Percentiles rank a stretch among this genome's conserved stretches.
Conservation (phyloP, 768 basidiomycete species). For the Tremella mesenterica region DNA sequence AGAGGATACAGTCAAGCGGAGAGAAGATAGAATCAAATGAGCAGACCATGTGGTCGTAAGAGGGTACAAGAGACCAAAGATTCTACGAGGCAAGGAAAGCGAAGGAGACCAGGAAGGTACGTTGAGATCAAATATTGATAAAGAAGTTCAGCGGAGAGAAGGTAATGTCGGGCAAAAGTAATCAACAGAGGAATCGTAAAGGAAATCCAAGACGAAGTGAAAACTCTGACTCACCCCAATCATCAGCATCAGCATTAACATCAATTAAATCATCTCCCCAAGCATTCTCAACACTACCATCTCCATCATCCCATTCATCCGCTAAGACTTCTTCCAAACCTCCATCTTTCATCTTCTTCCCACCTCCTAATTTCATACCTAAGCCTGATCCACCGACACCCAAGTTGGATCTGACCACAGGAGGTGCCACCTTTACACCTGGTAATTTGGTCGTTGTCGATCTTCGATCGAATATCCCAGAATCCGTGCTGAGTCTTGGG, state of each 20-base stretch:
- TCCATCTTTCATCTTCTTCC: slow-evolving; percentile 46
- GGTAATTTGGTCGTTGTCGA: background rate
- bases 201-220: too few relatives aligned
- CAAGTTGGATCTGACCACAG: slow-evolving; percentile 35
- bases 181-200: too few relatives aligned
- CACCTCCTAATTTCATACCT: slow-evolving; percentile 61
- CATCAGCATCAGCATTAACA: slow-evolving; percentile 81
- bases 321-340: slow-evolving; percentile 50
- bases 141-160: too few relatives aligned
- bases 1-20: too few relatives aligned
- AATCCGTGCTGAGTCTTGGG: slow-evolving; percentile 7
- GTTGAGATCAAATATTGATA: too few relatives aligned
- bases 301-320: slow-evolving; percentile 42
- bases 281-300: slow-evolving; percentile 53
- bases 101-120: too few relatives aligned
- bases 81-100: too few relatives aligned
- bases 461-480: slow-evolving; percentile 9
- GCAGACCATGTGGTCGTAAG: background rate
- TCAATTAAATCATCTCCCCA: slow-evolving; percentile 87
- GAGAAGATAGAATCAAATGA: too few relatives aligned
- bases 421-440: slow-evolving; percentile 5
- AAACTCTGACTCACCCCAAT: slow-evolving; percentile 84
- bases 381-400: background rate
- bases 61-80: too few relatives aligned
- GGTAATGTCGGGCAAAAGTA: too few relatives aligned